Evolutionary conservation across 2,329 filamentous ascomycete species (phyloP).

Genomic region (Neoscytalidium dimidiatum): DNA sequence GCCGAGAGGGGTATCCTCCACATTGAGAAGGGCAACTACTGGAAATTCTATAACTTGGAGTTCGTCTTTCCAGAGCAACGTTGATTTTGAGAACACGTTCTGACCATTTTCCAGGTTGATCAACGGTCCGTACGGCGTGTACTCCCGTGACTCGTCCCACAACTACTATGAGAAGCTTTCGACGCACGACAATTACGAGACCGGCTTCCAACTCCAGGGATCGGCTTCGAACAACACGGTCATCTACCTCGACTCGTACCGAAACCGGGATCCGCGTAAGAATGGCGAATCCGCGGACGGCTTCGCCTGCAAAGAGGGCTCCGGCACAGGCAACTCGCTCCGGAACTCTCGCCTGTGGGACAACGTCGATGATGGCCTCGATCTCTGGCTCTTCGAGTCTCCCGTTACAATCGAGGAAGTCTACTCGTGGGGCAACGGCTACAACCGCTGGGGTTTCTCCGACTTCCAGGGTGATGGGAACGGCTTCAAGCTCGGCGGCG

Average conservation of each 20-base stretch:
- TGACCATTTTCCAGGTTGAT: conserved; percentile 26
- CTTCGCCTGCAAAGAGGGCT: conserved; percentile 51
- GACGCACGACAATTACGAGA: conserved; percentile 44
- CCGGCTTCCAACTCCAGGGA: conserved; percentile 41
- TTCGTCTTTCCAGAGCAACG: conserved; percentile 17
- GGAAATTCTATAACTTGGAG: conserved; percentile 47
- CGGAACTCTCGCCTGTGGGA: conserved; percentile 52
- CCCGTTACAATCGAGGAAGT: conserved; percentile 48
- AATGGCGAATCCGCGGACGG: conserved; percentile 56
- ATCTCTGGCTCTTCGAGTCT: conserved; percentile 47
- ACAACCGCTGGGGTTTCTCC: conserved; percentile 48
- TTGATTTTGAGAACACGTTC: background rate
- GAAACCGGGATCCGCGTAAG: conserved; percentile 45
- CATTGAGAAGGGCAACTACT: conserved; percentile 48
- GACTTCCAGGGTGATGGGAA: conserved; percentile 51
- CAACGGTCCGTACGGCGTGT: conserved; percentile 43
- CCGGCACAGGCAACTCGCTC: conserved; percentile 49
- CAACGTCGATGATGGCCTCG: conserved; percentile 54
- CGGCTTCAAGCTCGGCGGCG: conserved; percentile 50
- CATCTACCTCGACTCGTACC: conserved; percentile 29
- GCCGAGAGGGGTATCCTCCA: conserved; percentile 51
- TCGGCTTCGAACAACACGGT: conserved; percentile 29
- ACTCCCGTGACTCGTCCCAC: conserved; percentile 36
- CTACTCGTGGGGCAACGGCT: conserved; percentile 50
- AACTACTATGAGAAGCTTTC: conserved; percentile 40